Evolutionary conservation across 2,329 filamentous ascomycete genomes (phyloP).

Genomic region (Blumeria hordei): DNA sequence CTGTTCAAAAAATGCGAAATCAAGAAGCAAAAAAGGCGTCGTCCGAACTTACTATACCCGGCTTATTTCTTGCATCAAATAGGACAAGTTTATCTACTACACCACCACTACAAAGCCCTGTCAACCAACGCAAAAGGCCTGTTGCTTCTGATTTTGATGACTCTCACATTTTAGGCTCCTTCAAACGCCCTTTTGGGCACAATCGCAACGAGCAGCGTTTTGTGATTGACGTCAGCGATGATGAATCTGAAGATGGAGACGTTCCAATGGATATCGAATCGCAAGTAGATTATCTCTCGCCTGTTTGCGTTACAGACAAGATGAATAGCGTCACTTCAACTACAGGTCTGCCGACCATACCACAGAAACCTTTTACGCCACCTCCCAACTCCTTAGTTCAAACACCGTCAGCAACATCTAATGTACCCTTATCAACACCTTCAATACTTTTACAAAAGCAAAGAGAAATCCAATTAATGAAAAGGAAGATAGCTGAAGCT

Average conservation of each 20-base stretch:
- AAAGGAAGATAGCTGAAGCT: conserved; percentile 17
- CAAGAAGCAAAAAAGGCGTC: neutral
- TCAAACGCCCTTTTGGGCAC: conserved; percentile 36
- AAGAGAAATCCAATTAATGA: conserved; percentile 35
- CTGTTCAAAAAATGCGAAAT: neutral
- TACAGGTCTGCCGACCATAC: no score
- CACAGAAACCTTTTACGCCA: conserved; percentile 10
- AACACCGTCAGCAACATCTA: conserved; percentile 4
- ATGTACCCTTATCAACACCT: conserved; percentile 6
- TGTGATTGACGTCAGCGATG: conserved; percentile 69
- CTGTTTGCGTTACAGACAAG: no score
- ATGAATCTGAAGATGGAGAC: conserved; percentile 31
- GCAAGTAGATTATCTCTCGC: conserved; percentile 21
- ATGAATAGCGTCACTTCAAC: no score
- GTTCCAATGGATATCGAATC: conserved; percentile 39
- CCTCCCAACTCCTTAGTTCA: conserved; percentile 8
- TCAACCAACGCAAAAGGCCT: conserved; percentile 27
- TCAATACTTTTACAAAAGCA: conserved; percentile 26
- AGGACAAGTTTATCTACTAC: conserved; percentile 3
- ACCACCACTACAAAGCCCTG: conserved; percentile 1
- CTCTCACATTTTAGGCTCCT: conserved; percentile 14
- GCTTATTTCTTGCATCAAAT: conserved; percentile 11
- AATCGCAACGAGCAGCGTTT: conserved; percentile 34
- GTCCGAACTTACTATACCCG: conserved; percentile 6
- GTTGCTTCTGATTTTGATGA: conserved; percentile 49